Evolutionary conservation across 306 rosid genomes (phyloP), one percentile per base, ranked within the genome.

Genomic region (Hippophae tibetana): DNA sequence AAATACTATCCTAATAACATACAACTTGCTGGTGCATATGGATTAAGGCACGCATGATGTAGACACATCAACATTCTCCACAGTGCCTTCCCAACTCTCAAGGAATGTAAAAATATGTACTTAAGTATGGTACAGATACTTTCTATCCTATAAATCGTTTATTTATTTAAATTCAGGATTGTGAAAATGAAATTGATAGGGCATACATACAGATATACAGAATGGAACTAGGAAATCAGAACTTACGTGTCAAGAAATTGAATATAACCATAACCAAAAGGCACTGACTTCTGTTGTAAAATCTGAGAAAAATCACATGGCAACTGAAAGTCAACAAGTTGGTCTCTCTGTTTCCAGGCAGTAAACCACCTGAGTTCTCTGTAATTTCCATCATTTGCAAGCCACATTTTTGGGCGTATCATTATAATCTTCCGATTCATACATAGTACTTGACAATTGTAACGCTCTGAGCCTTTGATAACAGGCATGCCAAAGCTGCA

Each of bases 291-390:
- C 68, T 92, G 99, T 9, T 80, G 75, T 43, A 86, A 54, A 10
- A 84, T 86, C 72, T 83, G 71, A 43, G 95, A 75, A 56, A 92
- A 69, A 49, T 75, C 85, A 46, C 5, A n/a, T 2, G 99, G 99
- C 38, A 92, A 60, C 73, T 70, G 95, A 82, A 92, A 92, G 62
- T 88, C 82, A 49, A 61, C 84, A 59, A 92, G 95, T 42, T 86
- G 72, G 57, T 80, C 90, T 45, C 62, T 83, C 58, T 69, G 78
- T 69, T 92, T 92, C 99, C 96, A 92, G 1, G 95, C 95, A 0
- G 99, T 92, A 70, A 92, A 92, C 99, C 99, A 92, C 23, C 99
- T 72, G 8, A 92, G 95, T 61, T 92, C 99, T 75, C 99, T 74
- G 69, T 92, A 92, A 79, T 88, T 92, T 44, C 96, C 96, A 80